Conservation (phyloP, 2,329 filamentous ascomycete genomes). For the Aspergillus proliferans region DNA sequence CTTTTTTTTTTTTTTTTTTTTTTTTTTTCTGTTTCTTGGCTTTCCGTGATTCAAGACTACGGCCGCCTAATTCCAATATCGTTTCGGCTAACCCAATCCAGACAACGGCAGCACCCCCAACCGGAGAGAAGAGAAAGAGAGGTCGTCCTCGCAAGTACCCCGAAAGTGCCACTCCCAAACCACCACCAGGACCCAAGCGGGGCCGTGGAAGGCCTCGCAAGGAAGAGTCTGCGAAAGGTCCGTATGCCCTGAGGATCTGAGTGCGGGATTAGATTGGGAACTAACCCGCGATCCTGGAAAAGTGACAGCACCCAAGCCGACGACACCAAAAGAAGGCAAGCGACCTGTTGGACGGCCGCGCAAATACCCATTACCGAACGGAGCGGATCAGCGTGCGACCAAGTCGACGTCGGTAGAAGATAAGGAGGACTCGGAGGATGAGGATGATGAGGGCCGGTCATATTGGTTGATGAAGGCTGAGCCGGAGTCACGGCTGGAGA, state of each 20-base stretch:
- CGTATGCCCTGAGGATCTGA: background rate
- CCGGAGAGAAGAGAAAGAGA: slow-evolving; percentile 26
- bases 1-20: no score
- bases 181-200: slow-evolving; percentile 24
- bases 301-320: background rate
- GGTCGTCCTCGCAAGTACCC: slow-evolving; percentile 31
- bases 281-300: background rate
- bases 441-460: slow-evolving; percentile 28
- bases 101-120: slow-evolving; percentile 11
- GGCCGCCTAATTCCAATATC: background rate
- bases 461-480: slow-evolving; percentile 87
- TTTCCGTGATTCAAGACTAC: background rate
- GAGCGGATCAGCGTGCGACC: slow-evolving; percentile 9
- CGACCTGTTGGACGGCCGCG: slow-evolving; percentile 18
- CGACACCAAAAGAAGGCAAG: slow-evolving; percentile 13
- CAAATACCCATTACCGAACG: slow-evolving; percentile 14
- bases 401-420: slow-evolving; percentile 10
- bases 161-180: slow-evolving; percentile 16
- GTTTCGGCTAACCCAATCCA: background rate
- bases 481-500: slow-evolving; percentile 78
- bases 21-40: no score
- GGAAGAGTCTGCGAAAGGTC: slow-evolving; percentile 13
- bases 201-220: slow-evolving; percentile 30
- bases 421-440: slow-evolving; percentile 9
- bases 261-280: background rate